Percentiles rank a stretch among this genome's conserved stretches.
Evolutionary conservation across 495 filamentous ascomycete species (phyloP).

Genomic region (Chaetomium cochliodes): DNA sequence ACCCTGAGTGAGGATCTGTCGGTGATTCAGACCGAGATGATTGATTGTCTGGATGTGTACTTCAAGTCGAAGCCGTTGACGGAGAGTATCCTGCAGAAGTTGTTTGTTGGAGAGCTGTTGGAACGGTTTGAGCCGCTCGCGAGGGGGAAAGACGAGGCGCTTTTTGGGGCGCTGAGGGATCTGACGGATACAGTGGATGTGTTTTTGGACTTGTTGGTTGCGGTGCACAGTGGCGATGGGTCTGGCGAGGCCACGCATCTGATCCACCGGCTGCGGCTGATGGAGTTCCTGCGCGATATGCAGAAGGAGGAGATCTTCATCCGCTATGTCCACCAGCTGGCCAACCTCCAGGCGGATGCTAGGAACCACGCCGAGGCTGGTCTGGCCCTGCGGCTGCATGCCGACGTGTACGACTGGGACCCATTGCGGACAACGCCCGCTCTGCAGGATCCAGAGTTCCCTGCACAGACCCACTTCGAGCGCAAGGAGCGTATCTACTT

Average conservation of each 20-base stretch:
- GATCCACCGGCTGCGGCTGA: constrained; percentile 82
- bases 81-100: constrained; percentile 86
- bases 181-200: constrained; percentile 84
- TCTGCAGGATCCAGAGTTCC: constrained; percentile 70
- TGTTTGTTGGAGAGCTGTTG: constrained; percentile 84
- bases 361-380: constrained; percentile 88
- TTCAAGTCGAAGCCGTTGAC: constrained; percentile 87
- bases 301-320: constrained; percentile 96
- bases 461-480: constrained; percentile 85
- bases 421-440: constrained; percentile 63
- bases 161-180: constrained; percentile 72
- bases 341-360: constrained; percentile 69
- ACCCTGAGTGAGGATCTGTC: constrained; percentile 89
- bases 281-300: constrained; percentile 97
- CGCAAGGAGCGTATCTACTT: constrained; percentile 91
- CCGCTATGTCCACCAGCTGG: constrained; percentile 92
- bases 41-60: constrained; percentile 87
- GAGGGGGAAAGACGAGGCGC: constrained; percentile 62
- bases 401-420: constrained; percentile 93
- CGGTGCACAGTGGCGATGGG: constrained; percentile 80
- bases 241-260: constrained; percentile 73
- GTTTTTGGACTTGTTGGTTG: constrained; percentile 85
- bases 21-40: constrained; percentile 93
- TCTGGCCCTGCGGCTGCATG: constrained; percentile 84
- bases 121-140: constrained; percentile 74